Base-by-base conservation (phyloP, 2,329 filamentous ascomycete genomes). In the Colletotrichum noveboracense region DNA sequence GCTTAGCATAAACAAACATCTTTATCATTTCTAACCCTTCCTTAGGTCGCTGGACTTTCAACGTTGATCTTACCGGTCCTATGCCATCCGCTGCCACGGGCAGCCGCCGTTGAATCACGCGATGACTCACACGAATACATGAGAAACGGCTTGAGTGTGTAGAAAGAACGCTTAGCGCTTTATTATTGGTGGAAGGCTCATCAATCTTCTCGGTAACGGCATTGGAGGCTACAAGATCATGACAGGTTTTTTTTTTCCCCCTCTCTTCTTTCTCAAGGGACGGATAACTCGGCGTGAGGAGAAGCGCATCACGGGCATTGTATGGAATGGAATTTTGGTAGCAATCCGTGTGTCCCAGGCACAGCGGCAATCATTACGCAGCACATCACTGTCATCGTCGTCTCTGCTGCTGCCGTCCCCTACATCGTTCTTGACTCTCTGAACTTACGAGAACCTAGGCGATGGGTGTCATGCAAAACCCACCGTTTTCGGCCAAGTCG, bases 31-130 rank as follows among this genome's bases (percentile, higher is more conserved):
- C 84, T 79, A 58, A 34, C 14, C 10, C 13, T 18, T 21, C 3
- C n/a, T 4, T 69, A 89, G 88, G 85, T 24, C 84, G 85, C 76
- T 89, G 88, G 88, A 84, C 83, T 6, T 89, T 89, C 24, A 88
- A 87, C 71, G 81, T 81, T 3, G 83, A 86, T 64, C 78, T 85
- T 7, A 79, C 77, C 24, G 72, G 70, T 34, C 74, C 76, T 7
- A 70, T 76, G 21, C 16, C 77, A 7, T 69, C 76, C 60, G 71
- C 77, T 30, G 79, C 80, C 38, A 75, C 81, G 36, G 80, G 79
- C 78, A 75, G 77, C 66, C 78, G 79, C 58, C 77, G 78, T 52
- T 83, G 79, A 76, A 60, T 24, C 14, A 66, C 18, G 26, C 24
- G 24, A 10, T 26, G 18, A 66, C 48, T 30, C 34, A 38, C 64